Base-by-base conservation (phyloP, 2,329 filamentous ascomycete genomes). In the Huntiella bhutanensis region DNA sequence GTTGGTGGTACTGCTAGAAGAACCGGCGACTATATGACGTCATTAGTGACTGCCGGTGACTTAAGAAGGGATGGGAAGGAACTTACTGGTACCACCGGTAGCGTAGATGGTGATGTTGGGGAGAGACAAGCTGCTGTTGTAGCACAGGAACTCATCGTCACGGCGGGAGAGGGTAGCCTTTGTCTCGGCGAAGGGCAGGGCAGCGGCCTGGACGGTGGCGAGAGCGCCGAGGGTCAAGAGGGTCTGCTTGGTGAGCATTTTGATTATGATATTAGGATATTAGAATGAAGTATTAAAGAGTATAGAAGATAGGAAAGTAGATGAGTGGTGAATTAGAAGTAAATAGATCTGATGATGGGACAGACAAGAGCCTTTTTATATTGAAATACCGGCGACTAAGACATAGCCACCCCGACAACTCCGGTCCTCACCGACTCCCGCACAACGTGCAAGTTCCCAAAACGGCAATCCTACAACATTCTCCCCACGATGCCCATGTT, bases 61-160 rank as follows among this genome's bases (percentile, higher is more conserved):
- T n/a, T 11, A 35, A 7, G 4, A 13, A 11, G 33, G 15, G n/a
- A 19, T 17, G 33, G 7, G 13, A 16, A n/a, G 19, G 7, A 12
- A 47, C 45, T 34, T 47, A 47, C 45, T 77, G 7, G 73, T 77
- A 33, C 73, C 73, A 12, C 72, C 72, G 4, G 68, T 73, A 4
- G 66, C 67, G 52, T 70, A 72, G 51, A 75, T 70, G 49, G 69
- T 74, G 44, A 75, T 60, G 53, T 73, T 73, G 7, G 69, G 70
- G 0, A 73, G 61, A n/a, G 19, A 39, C 7, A 45, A 5, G 33
- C 59, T 63, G n/a, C 60, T 58, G 48, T 69, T 67, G 51, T 51
- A 53, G 47, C 51, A 53, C 28, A 45, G 54, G 42, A 52, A 53
- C 11, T 42, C 45, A n/a, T 16, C 16, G n/a, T 42, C 45, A 28